Conservation (phyloP, 192 early-diverging fungal genomes). For the Entophlyctis luteolus region DNA sequence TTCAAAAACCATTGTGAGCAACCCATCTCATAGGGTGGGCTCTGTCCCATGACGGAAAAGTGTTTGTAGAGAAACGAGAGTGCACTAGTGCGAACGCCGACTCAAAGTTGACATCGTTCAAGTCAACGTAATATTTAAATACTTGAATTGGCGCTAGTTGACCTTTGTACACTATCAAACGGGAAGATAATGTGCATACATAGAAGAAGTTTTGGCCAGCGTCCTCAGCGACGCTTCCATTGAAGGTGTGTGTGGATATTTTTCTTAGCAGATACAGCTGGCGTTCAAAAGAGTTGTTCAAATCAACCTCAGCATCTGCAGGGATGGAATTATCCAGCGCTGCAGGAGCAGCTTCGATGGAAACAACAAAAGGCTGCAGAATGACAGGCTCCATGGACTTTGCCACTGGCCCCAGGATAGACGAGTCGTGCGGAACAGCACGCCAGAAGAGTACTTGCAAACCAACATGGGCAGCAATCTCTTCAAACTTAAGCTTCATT, state of each 20-base stretch:
- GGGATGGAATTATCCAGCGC: not conserved
- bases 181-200: slow-evolving; percentile 89
- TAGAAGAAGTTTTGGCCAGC: slow-evolving; percentile 87
- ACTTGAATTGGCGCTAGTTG: slow-evolving; percentile 92
- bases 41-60: slow-evolving; percentile 98
- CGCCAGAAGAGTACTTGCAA: slow-evolving; percentile 87
- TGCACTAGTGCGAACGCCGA: slow-evolving; percentile 96
- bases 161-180: slow-evolving; percentile 97
- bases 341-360: not conserved
- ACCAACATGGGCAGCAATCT: slow-evolving; percentile 69
- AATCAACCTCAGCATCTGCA: slow-evolving; percentile 16
- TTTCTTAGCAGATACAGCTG: slow-evolving; percentile 89
- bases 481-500: slow-evolving; percentile 36
- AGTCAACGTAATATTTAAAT: slow-evolving; percentile 87
- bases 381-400: slow-evolving; percentile 87
- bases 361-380: slow-evolving; percentile 81
- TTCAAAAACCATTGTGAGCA: slow-evolving; percentile 87
- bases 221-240: not conserved
- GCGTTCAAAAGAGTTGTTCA: slow-evolving; percentile 62
- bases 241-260: slow-evolving; percentile 71
- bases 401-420: slow-evolving; percentile 85
- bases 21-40: slow-evolving; percentile 98
- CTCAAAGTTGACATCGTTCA: slow-evolving; percentile 73
- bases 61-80: slow-evolving; percentile 98
- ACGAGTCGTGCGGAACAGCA: slow-evolving; percentile 74